Percentiles rank a stretch among this genome's conserved stretches.
phyloP scores from a whole-genome alignment of 2,329 filamentous ascomycete species.

The Boeremia lycopersici region DNA sequence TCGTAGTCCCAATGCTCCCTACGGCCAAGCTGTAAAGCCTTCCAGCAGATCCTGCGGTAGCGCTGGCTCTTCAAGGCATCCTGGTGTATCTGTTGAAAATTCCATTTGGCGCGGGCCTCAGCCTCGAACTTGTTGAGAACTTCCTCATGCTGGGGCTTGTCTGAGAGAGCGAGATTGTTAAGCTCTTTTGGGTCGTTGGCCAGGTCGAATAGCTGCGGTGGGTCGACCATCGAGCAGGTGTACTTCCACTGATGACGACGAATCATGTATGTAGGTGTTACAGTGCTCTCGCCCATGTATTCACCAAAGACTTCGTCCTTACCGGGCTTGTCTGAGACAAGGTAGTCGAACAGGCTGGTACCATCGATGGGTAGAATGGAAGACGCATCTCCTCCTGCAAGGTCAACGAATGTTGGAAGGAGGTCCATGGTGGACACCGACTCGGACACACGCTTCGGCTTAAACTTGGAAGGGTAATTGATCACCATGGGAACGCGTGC shows the following conservation, averaged over 20 bases:
- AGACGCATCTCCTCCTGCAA: constrained; percentile 74
- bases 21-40: constrained; percentile 70
- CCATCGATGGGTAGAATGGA: constrained; percentile 84
- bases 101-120: constrained; percentile 78
- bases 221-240: constrained; percentile 81
- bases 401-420: constrained; percentile 83
- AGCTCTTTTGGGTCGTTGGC: constrained; percentile 75
- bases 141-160: constrained; percentile 47
- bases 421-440: constrained; percentile 93
- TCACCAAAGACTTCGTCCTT: constrained; percentile 92
- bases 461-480: constrained; percentile 77
- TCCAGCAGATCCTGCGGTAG: constrained; percentile 78
- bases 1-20: constrained; percentile 82
- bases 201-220: constrained; percentile 84
- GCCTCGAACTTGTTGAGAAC: constrained; percentile 67
- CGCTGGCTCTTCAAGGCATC: constrained; percentile 80
- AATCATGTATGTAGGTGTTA: constrained; percentile 93
- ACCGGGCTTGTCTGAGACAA: constrained; percentile 55
- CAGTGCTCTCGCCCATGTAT: constrained; percentile 91
- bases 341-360: constrained; percentile 63
- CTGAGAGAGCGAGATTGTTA: constrained; percentile 66
- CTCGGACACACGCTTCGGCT: constrained; percentile 75
- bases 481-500: constrained; percentile 87
- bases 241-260: constrained; percentile 89
- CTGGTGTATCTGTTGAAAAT: constrained; percentile 77